Conservation (phyloP, 805 yeast species). For the Candida maesae region DNA sequence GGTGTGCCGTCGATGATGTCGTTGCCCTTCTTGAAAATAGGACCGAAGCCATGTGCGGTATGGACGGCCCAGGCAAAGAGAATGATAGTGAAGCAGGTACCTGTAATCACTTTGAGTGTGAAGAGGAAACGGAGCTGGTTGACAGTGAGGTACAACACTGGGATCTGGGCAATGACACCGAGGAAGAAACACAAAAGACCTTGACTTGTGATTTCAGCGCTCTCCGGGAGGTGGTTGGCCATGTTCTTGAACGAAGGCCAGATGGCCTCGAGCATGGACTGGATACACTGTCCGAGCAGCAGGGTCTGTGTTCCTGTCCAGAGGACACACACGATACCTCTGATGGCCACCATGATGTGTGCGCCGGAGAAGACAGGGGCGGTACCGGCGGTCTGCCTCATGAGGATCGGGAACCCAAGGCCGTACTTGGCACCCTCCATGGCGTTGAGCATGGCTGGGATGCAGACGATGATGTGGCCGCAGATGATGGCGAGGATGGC, state of each 20-base stretch:
- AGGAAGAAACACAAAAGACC: constrained; percentile 33
- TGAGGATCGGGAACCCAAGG: constrained; percentile 33
- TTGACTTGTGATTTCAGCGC: constrained; percentile 27
- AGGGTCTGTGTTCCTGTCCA: constrained; percentile 79
- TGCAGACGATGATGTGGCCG: constrained; percentile 27
- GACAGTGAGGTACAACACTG: constrained; percentile 31
- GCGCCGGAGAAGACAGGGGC: constrained; percentile 32
- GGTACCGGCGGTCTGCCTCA: constrained; percentile 34
- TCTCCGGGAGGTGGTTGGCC: constrained; percentile 31
- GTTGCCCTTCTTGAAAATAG: constrained; percentile 22
- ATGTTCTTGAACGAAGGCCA: constrained; percentile 41
- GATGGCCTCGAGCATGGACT: constrained; percentile 61
- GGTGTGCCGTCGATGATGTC: constrained; percentile 25
- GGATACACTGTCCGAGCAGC: constrained; percentile 71
- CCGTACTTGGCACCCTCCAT: constrained; percentile 32
- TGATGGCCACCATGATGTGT: constrained; percentile 28
- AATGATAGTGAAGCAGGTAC: constrained; percentile 30
- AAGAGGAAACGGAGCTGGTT: constrained; percentile 35
- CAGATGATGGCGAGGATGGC: constrained; percentile 26
- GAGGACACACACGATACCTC: constrained; percentile 32
- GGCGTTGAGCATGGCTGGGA: constrained; percentile 24
- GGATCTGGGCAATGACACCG: constrained; percentile 31
- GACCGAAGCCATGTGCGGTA: constrained; percentile 28
- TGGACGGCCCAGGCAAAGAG: constrained; percentile 32
- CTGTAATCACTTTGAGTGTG: constrained; percentile 30